Percentiles rank a stretch among this genome's conserved stretches.
Conservation (phyloP, 2,329 filamentous ascomycete genomes). For the Apiospora arundinis region DNA sequence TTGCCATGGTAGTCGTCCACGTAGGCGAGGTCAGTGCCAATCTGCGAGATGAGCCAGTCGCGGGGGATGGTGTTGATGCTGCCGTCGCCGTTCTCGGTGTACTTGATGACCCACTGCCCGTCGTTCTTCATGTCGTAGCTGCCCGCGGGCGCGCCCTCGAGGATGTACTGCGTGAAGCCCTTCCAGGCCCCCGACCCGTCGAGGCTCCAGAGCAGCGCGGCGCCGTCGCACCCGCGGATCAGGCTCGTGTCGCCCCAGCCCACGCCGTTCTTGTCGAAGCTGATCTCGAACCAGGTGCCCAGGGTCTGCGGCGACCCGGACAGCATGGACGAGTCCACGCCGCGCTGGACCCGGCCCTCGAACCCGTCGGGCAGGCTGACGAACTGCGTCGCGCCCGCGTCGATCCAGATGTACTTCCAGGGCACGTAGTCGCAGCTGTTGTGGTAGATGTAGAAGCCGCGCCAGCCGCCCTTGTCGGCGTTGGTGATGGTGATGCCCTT, state of each 20-base stretch:
- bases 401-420: conserved; percentile 38
- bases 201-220: conserved; percentile 30
- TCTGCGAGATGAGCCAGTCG: conserved; percentile 32
- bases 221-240: conserved; percentile 39
- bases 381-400: conserved; percentile 31
- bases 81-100: conserved; percentile 31
- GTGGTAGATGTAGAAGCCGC: conserved; percentile 35
- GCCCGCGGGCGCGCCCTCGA: conserved; percentile 32
- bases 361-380: conserved; percentile 35
- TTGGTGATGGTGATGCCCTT: conserved; percentile 31
- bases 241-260: conserved; percentile 37
- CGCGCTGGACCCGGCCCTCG: conserved; percentile 36
- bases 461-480: conserved; percentile 26
- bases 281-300: conserved; percentile 37
- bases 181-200: conserved; percentile 34
- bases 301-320: conserved; percentile 34
- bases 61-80: conserved; percentile 31
- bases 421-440: conserved; percentile 37
- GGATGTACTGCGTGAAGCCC: conserved; percentile 33
- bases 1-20: conserved; percentile 35
- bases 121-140: conserved; percentile 30
- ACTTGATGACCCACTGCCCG: conserved; percentile 34
- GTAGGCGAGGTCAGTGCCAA: conserved; percentile 34
- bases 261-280: conserved; percentile 30
- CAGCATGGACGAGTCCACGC: conserved; percentile 34